Evolutionary conservation across 441 rosid genomes (phyloP).

Genomic region (Aleurites moluccanus): DNA sequence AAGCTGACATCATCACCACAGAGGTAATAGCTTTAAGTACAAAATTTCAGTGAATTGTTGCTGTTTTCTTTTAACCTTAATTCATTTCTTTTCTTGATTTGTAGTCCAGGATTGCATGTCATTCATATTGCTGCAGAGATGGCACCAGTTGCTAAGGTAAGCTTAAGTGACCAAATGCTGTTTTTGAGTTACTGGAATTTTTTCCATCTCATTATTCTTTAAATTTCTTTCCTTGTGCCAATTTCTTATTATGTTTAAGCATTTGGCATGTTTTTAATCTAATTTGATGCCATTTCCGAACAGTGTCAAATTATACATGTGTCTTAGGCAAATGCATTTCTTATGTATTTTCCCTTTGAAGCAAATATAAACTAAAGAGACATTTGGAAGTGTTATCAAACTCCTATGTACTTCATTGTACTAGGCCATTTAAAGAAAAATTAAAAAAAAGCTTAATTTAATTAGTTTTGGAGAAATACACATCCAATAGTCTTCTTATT

Average conservation of each 20-base stretch:
- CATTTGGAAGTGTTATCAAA: background rate
- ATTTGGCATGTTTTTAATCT: background rate
- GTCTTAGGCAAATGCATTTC: background rate
- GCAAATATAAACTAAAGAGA: constrained; percentile 1
- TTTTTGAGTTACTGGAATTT: constrained; percentile 11
- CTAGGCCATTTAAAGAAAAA: background rate
- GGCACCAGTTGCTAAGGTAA: constrained; percentile 99
- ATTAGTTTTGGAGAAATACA: background rate
- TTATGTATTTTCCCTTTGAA: background rate
- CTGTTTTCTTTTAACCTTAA: constrained; percentile 21
- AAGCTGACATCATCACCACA: constrained; percentile 53
- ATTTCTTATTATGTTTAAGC: background rate
- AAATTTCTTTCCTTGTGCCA: background rate
- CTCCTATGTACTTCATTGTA: background rate
- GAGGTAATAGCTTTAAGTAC: constrained; percentile 46
- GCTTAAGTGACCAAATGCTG: constrained; percentile 28
- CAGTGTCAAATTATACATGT: background rate
- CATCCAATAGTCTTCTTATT: background rate
- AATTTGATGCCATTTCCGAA: background rate
- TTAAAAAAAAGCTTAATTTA: no score
- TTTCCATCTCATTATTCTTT: background rate
- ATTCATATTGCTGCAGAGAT: constrained; percentile 95
- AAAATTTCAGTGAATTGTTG: constrained; percentile 6
- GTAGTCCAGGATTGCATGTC: constrained; percentile 85
- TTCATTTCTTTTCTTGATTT: constrained; percentile 42